These are phyloP conservation scores for Verticillium isaacii DNA, from an alignment of 2,329 filamentous ascomycete genomes.

Conservation along the genomic window DNA sequence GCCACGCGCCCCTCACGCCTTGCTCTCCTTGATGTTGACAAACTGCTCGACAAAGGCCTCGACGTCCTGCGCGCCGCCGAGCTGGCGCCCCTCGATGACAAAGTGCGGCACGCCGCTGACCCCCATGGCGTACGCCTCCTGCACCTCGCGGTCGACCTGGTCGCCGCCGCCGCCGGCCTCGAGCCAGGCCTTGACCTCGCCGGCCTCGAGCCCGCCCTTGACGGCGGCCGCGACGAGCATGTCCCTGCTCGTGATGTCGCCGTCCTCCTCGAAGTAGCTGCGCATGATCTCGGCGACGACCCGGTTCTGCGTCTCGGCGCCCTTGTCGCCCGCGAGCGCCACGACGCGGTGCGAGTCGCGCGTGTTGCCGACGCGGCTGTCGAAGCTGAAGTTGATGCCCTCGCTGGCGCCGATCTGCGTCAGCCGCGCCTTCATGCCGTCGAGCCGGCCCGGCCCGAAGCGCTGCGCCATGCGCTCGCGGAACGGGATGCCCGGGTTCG, in stretches of 20 bases:
- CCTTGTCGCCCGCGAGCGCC: conserved; percentile 57
- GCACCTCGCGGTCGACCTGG: conserved; percentile 53
- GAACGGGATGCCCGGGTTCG: conserved; percentile 37
- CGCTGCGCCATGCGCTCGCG: conserved; percentile 51
- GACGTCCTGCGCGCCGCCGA: conserved; percentile 70
- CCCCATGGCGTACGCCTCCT: conserved; percentile 42
- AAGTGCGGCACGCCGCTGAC: conserved; percentile 72
- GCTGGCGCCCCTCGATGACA: conserved; percentile 60
- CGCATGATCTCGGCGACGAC: conserved; percentile 61
- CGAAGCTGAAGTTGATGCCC: conserved; percentile 70
- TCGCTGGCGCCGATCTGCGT: conserved; percentile 53
- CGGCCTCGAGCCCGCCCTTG: conserved; percentile 47
- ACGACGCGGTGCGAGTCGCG: conserved; percentile 75
- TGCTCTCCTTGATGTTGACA: conserved; percentile 38
- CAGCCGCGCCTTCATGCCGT: conserved; percentile 54
- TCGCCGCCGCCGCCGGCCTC: conserved; percentile 47
- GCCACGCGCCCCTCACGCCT: neutral
- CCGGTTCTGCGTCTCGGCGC: conserved; percentile 47
- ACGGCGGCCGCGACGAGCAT: conserved; percentile 48
- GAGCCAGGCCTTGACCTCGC: conserved; percentile 50
- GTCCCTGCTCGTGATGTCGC: conserved; percentile 55
- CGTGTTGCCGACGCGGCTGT: conserved; percentile 69
- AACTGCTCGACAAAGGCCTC: conserved; percentile 63
- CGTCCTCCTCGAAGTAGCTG: conserved; percentile 60
- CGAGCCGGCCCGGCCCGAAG: conserved; percentile 60